phyloP scores from a whole-genome alignment of 495 filamentous ascomycete species.

The Penicillium nucicola region DNA sequence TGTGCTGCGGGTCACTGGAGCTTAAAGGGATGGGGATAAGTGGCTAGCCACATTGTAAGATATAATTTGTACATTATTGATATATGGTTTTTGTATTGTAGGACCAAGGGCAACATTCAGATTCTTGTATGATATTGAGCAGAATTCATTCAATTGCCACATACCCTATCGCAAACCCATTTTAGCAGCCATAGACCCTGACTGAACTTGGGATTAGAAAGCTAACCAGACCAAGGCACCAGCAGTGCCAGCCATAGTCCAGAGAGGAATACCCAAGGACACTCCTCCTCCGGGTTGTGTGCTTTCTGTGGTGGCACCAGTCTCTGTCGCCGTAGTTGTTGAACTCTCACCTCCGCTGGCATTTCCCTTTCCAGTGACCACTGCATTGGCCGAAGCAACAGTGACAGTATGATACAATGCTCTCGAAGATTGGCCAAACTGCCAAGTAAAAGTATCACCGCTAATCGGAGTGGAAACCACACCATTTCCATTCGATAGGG shows the following conservation, averaged over 20 bases:
- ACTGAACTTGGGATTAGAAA: no score
- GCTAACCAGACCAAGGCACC: background rate
- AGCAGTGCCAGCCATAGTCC: background rate
- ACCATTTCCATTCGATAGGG: constrained; percentile 8
- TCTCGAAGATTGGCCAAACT: background rate
- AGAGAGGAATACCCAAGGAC: background rate
- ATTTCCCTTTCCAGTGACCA: background rate
- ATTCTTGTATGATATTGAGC: no score
- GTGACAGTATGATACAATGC: constrained; percentile 5
- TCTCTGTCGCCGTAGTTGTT: background rate
- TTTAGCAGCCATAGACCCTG: no score
- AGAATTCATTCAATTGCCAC: no score
- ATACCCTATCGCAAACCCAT: no score
- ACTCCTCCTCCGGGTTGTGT: background rate
- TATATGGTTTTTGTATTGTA: no score
- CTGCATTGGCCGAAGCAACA: background rate
- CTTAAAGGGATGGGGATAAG: background rate
- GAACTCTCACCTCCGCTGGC: background rate
- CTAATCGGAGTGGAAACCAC: constrained; percentile 12
- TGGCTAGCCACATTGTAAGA: background rate
- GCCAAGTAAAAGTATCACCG: constrained; percentile 18
- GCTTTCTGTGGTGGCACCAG: background rate
- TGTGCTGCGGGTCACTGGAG: constrained; percentile 57
- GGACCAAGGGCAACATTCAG: no score
- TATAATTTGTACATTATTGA: background rate